Evolutionary conservation across 495 filamentous ascomycete species (phyloP).

Genomic region (Daldinia caldariorum): DNA sequence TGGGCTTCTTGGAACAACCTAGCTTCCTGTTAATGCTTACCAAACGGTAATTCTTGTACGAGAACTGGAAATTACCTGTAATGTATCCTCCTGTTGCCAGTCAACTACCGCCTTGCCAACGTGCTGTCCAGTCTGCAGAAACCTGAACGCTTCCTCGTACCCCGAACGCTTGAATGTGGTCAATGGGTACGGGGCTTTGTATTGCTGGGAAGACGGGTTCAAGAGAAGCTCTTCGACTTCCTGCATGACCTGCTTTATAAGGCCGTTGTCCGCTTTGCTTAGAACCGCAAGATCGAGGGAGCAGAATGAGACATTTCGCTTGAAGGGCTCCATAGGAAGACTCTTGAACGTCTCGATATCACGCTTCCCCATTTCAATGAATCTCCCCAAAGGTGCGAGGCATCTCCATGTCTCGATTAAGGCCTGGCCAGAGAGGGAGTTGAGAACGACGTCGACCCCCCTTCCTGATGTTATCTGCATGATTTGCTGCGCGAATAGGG

Average conservation of each 20-base stretch:
- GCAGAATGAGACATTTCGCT: conserved; percentile 53
- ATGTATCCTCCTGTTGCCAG: conserved; percentile 7
- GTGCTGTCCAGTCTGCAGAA: conserved; percentile 62
- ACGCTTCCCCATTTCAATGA: conserved; percentile 48
- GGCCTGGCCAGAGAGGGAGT: conserved; percentile 56
- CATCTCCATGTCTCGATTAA: conserved; percentile 54
- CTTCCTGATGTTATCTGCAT: conserved; percentile 49
- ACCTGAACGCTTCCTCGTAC: conserved; percentile 58
- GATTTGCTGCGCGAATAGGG: conserved; percentile 54
- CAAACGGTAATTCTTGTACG: neutral
- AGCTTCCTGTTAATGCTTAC: no score
- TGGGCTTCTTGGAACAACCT: no score
- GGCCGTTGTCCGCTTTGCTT: conserved; percentile 48
- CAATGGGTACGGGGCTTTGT: conserved; percentile 43
- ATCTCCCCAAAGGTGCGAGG: conserved; percentile 56
- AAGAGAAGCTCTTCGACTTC: conserved; percentile 44
- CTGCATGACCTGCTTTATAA: conserved; percentile 40
- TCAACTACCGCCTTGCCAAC: conserved; percentile 65
- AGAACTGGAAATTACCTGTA: neutral
- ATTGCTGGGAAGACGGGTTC: conserved; percentile 41
- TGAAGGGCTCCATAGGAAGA: conserved; percentile 49
- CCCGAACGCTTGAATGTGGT: conserved; percentile 47
- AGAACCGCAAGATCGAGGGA: conserved; percentile 19
- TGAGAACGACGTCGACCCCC: conserved; percentile 62
- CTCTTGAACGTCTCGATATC: neutral